Evolutionary conservation across 108 stramenopile genomes (phyloP), one percentile per base, ranked within the genome.

Genomic region (Schizochytrium sp.): DNA sequence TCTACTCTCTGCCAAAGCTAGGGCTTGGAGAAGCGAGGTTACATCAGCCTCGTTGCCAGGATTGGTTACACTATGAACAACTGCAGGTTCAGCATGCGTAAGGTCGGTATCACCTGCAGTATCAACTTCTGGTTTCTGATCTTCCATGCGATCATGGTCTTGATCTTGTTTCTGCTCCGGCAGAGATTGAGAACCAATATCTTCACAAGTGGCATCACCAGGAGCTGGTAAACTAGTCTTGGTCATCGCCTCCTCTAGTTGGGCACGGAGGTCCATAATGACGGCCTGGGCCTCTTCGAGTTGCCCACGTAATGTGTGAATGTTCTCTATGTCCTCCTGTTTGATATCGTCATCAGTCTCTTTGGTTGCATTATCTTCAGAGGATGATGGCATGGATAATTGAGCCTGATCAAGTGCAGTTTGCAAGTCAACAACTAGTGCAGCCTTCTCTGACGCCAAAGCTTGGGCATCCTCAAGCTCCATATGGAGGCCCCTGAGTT

Each of bases 1-100:
- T 28, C 64, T 12, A 44, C 64, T 69, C 64, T 69, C 64, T 69
- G 64, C 64, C 64, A 69, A 15, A 5, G 64, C 64, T 28, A 69
- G 64, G 10, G 64, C 64, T 15, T 69, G 64, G 42, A 69, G 15
- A 38, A 69, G 64, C 2, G 28, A 28, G 28, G 28, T 28, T 28
- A 28, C 28, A 28, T 28, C 28, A 28, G 28, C 28, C 2, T 60
- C 59, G 28, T 60, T 1, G 59, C 28, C 59, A n/a, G 28, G 59
- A 60, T 60, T n/a, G 1, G 19, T 60, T 17, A 17, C 19, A 60
- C 19, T n/a, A 1, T 60, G 59, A 60, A n/a, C 59, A 17, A 60
- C 19, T 1, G 59, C 59, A 0, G 59, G 17, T 60, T 60, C 59
- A 28, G 28, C 28, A 28, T 28, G 28, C 28, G 28, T 28, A 28